Percentiles rank a stretch among this genome's conserved stretches.
Conservation (phyloP, 2,329 filamentous ascomycete species). For the Trichophyton benhamiae region DNA sequence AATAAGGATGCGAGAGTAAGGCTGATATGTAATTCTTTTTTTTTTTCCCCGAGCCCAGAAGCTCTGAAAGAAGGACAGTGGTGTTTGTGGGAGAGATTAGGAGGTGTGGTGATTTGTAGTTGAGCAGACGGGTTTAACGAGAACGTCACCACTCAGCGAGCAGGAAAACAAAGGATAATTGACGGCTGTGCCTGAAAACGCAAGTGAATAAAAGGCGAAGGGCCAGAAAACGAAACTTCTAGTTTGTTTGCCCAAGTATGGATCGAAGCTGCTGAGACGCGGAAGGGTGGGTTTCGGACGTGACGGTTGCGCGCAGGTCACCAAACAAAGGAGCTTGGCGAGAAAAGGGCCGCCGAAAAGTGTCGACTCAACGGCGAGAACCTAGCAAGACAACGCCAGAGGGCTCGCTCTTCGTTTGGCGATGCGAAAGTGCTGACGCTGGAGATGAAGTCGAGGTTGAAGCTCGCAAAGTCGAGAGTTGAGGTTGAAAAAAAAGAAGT, state of each 20-base stretch:
- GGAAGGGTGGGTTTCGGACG: neutral
- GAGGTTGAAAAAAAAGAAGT: conserved; percentile 5
- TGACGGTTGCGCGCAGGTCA: neutral
- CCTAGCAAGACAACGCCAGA: conserved; percentile 7
- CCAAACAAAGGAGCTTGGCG: conserved; percentile 4
- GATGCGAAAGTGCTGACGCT: conserved; percentile 9
- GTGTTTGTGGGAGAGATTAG: conserved; percentile 7
- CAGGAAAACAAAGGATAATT: neutral
- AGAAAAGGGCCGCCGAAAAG: neutral
- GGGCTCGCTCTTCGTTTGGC: neutral
- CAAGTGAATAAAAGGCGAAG: neutral
- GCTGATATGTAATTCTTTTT: neutral
- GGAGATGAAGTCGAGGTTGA: conserved; percentile 6
- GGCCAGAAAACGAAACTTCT: neutral
- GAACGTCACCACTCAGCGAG: neutral
- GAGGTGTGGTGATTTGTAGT: conserved; percentile 17
- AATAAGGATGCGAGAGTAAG: conserved; percentile 7
- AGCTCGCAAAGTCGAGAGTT: neutral
- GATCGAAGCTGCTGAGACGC: neutral
- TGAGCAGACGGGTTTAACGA: conserved; percentile 12
- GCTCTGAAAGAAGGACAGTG: conserved; percentile 24
- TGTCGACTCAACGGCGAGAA: neutral
- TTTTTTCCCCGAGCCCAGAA: conserved; percentile 18
- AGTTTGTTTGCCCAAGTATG: conserved; percentile 1
- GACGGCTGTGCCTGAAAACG: neutral